Conservation (phyloP, 2,329 filamentous ascomycete genomes). For the Aspergillus chevalieri region DNA sequence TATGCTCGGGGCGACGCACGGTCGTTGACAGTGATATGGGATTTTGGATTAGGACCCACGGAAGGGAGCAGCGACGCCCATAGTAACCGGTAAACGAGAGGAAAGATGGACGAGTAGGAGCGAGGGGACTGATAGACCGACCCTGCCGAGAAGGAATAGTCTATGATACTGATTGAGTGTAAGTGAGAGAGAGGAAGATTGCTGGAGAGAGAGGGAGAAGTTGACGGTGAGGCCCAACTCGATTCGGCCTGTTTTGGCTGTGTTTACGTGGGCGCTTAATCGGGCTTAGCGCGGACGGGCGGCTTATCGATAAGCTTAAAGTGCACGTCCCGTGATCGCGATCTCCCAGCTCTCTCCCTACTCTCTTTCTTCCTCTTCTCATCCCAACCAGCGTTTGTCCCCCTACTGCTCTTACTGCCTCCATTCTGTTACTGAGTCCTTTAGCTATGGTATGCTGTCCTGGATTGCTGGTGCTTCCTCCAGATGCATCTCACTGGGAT, state of each 20-base stretch:
- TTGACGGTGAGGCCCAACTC: conserved; percentile 31
- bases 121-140: conserved; percentile 1
- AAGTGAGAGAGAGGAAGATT: conserved; percentile 5
- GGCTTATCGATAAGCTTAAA: conserved; percentile 41
- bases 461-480: not conserved
- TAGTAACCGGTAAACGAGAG: conserved; percentile 2
- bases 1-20: not conserved
- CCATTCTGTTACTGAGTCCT: too few relatives aligned
- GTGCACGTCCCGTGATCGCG: conserved; percentile 9
- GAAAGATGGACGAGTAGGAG: conserved; percentile 2
- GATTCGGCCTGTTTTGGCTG: conserved; percentile 17
- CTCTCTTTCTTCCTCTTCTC: conserved; percentile 41
- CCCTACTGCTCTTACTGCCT: too few relatives aligned
- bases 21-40: not conserved
- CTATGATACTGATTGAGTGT: not conserved
- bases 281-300: conserved; percentile 25
- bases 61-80: conserved; percentile 6
- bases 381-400: too few relatives aligned
- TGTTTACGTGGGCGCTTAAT: conserved; percentile 34
- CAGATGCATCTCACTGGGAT: conserved; percentile 23
- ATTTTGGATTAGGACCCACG: not conserved
- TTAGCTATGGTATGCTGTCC: too few relatives aligned
- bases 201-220: conserved; percentile 10
- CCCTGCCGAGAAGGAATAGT: not conserved
- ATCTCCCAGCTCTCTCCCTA: not conserved